Percentiles rank a stretch among this genome's conserved stretches.
These are phyloP conservation scores for Mucor ambiguus DNA, from an alignment of 371 early-diverging fungal species.

Conservation along the genomic window DNA sequence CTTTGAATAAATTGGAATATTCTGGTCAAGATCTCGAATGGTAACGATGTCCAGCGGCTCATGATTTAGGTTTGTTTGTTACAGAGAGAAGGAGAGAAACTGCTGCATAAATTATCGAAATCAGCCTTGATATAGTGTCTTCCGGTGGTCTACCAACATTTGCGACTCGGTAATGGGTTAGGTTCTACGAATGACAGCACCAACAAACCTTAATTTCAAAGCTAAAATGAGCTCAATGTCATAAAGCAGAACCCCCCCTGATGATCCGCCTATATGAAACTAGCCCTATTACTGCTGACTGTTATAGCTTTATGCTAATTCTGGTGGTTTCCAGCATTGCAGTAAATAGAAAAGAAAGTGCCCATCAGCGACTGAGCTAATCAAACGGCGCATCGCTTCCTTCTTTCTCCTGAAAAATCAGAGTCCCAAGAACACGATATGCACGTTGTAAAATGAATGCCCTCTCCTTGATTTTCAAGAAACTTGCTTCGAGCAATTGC, in stretches of 20 bases:
- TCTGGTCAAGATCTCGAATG: background rate
- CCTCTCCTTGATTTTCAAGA: background rate
- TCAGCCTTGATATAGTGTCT: background rate
- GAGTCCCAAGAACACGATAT: background rate
- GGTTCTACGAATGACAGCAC: background rate
- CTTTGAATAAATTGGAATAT: background rate
- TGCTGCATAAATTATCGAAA: background rate
- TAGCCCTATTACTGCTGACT: no score
- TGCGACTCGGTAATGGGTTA: background rate
- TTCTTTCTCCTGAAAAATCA: background rate
- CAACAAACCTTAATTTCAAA: background rate
- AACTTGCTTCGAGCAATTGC: background rate
- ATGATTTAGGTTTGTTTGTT: background rate
- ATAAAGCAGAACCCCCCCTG: no score
- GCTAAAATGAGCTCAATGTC: no score
- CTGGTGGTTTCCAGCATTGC: no score
- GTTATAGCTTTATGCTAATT: no score
- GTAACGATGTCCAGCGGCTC: background rate
- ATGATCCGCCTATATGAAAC: no score
- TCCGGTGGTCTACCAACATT: background rate
- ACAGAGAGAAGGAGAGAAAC: background rate
- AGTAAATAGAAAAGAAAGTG: no score
- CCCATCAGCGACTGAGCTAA: no score
- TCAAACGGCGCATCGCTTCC: background rate
- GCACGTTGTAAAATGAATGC: background rate